Percentiles rank a stretch among this genome's conserved stretches.
These are phyloP conservation scores for Ramichloridium luteum DNA, from an alignment of 2,329 filamentous ascomycete species.

Conservation along the genomic window DNA sequence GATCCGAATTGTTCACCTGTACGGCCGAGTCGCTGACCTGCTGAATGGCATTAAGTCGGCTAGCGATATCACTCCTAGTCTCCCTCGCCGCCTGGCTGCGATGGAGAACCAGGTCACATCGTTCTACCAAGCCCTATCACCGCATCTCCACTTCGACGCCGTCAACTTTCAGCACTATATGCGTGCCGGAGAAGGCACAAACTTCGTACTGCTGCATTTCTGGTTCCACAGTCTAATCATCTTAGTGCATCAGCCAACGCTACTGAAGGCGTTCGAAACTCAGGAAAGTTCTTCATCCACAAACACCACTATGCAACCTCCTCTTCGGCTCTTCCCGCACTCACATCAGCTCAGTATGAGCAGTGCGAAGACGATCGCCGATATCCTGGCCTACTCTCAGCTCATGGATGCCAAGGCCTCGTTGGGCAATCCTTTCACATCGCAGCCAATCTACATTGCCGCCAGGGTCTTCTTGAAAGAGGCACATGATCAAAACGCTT, in stretches of 20 bases:
- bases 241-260: conserved; percentile 68
- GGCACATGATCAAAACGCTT: conserved; percentile 55
- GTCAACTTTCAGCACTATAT: conserved; percentile 78
- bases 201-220: conserved; percentile 74
- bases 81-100: conserved; percentile 56
- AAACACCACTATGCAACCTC: too few species aligned
- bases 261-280: conserved; percentile 64
- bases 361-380: conserved; percentile 81
- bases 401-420: conserved; percentile 76
- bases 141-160: conserved; percentile 68
- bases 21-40: conserved; percentile 71
- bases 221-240: conserved; percentile 86
- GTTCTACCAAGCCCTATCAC: conserved; percentile 62
- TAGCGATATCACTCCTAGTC: conserved; percentile 63
- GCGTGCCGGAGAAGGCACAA: conserved; percentile 67
- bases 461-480: conserved; percentile 83
- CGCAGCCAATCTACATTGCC: conserved; percentile 83
- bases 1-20: conserved; percentile 73
- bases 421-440: conserved; percentile 74
- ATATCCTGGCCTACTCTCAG: conserved; percentile 77
- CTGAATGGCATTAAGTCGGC: conserved; percentile 68
- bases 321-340: conserved; percentile 64
- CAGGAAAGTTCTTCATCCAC: too few species aligned
- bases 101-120: conserved; percentile 71
- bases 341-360: conserved; percentile 75